phyloP scores from a whole-genome alignment of 2,329 filamentous ascomycete species.

The Colletotrichum higginsianum region DNA sequence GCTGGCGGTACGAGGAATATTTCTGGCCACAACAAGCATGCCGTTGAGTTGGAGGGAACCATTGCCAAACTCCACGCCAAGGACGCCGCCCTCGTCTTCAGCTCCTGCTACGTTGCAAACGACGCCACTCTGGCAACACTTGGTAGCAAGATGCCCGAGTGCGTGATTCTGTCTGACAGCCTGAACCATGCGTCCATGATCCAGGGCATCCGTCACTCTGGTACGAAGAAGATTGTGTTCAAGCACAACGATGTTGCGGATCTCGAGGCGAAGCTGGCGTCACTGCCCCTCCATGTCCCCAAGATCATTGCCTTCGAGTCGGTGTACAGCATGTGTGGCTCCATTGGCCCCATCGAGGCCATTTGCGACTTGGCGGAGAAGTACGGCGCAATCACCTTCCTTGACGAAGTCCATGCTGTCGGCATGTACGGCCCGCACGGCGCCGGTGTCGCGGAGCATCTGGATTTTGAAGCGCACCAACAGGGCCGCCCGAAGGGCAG shows the following conservation, averaged over 20 bases:
- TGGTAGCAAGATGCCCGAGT: constrained; percentile 96
- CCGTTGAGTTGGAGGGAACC: constrained; percentile 84
- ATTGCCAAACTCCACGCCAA: constrained; percentile 92
- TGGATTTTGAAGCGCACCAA: constrained; percentile 91
- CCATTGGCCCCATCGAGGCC: constrained; percentile 93
- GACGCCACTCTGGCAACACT: constrained; percentile 96
- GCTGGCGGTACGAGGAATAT: constrained; percentile 98
- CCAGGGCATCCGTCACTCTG: constrained; percentile 97
- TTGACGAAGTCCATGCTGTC: constrained; percentile 98
- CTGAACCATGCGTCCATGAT: constrained; percentile 99
- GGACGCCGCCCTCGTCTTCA: constrained; percentile 93
- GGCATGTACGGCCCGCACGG: constrained; percentile 99
- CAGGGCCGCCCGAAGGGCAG: constrained; percentile 83
- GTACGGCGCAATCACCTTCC: constrained; percentile 96
- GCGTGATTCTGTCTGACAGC: constrained; percentile 97
- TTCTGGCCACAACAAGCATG: constrained; percentile 97
- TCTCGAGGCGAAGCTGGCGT: constrained; percentile 91
- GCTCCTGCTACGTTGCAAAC: constrained; percentile 98
- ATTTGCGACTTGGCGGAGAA: constrained; percentile 98
- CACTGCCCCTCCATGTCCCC: constrained; percentile 85
- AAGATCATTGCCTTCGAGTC: constrained; percentile 99
- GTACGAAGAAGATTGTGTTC: constrained; percentile 97
- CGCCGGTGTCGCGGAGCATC: constrained; percentile 95
- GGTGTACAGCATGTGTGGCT: constrained; percentile 99
- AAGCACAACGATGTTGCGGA: constrained; percentile 98